Percentiles rank a stretch among this genome's conserved stretches.
Conservation (phyloP, 495 filamentous ascomycete species). For the Cercophora newfieldiana region DNA sequence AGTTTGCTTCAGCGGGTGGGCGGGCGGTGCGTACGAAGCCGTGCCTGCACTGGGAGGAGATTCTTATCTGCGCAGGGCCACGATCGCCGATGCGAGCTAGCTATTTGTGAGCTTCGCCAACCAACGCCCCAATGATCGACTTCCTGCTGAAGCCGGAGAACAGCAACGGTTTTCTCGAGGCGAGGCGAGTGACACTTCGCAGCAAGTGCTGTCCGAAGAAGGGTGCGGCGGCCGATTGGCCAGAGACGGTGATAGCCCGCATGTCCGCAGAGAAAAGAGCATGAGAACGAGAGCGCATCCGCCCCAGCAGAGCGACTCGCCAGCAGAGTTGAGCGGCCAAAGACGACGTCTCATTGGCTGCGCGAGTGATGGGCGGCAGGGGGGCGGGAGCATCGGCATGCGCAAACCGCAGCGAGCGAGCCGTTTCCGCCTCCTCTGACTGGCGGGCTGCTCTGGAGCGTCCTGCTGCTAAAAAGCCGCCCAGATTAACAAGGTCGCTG, state of each 20-base stretch:
- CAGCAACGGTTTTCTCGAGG: background rate
- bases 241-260: slow-evolving; percentile 14
- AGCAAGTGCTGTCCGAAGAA: background rate
- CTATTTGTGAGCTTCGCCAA: background rate
- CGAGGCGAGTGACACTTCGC: background rate
- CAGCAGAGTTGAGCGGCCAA: slow-evolving; percentile 31
- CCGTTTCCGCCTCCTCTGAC: slow-evolving; percentile 24
- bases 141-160: background rate
- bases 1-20: background rate
- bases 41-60: background rate
- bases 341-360: slow-evolving; percentile 28
- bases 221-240: slow-evolving; percentile 9
- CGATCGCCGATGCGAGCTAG: background rate
- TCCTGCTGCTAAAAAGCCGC: slow-evolving; percentile 28
- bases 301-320: slow-evolving; percentile 33
- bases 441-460: slow-evolving; percentile 23
- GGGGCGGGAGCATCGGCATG: slow-evolving; percentile 36
- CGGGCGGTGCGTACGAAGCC: background rate
- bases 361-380: slow-evolving; percentile 23
- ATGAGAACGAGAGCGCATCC: slow-evolving; percentile 18
- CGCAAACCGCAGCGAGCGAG: slow-evolving; percentile 23
- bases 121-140: background rate
- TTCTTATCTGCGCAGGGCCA: background rate
- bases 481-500: slow-evolving; percentile 26
- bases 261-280: slow-evolving; percentile 7